Evolutionary conservation across 2,329 filamentous ascomycete species (phyloP), one percentile per base, ranked within the genome.

Genomic region (Penicillium sp.): DNA sequence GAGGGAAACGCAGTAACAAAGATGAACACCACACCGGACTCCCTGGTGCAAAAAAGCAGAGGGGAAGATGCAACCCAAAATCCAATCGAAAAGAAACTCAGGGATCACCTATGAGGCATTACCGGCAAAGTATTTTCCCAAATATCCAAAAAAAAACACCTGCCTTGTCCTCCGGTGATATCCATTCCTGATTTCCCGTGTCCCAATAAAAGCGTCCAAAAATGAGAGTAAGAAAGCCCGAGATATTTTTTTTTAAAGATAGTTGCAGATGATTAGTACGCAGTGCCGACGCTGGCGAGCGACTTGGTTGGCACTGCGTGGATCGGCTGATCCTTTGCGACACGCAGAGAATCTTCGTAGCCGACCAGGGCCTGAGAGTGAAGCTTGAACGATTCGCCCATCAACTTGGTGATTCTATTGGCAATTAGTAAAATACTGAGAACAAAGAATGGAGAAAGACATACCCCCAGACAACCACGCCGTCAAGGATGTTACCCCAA

Each of bases 381-480:
- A 53, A 96, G 85, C 70, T 95, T 94, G 83, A 99, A 97, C 47
- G 94, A 92, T 76, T 97, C 94, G 66, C 94, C 94, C 89, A 97
- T 96, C 46, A 97, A 85, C 70, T 95, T 91, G 65, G 77, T 76
- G 54, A 78, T 77, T 58, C 75, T 77, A 51, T 51, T 48, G 45
- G 41, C 24, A 33, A 1, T 6, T 6, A 47, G 64, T 57, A 63
- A 57, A 57, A 8, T 43, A 31, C 33, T 12, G 2, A 21, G 10
- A n/a, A 38, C 5, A 42, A 45, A 39, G 31, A 43, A 16, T 42
- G 9, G 34, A 44, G 23, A 60, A 24, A 57, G 47, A 88, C 91
- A 85, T 87, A 96, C 91, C 94, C 94, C 94, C 94, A 97, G 56
- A 99, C 94, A 63, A 97, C 93, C 58, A 97, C 94, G 76, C 96